phyloP scores from a whole-genome alignment of 768 basidiomycete genomes.

The Termitomyces sp. region DNA sequence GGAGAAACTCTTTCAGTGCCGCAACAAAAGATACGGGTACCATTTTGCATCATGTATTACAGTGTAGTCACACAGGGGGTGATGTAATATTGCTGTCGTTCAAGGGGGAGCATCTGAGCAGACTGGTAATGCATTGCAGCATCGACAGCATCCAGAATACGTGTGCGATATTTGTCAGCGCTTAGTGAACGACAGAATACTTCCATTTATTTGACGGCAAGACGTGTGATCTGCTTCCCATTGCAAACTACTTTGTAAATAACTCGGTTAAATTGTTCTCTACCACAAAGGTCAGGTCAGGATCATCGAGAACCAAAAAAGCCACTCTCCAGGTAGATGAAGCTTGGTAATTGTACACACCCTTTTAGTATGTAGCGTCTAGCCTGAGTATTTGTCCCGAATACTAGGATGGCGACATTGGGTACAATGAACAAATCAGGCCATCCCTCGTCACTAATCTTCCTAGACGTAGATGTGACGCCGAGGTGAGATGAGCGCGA shows the following conservation, averaged over 20 bases:
- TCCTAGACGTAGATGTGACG: background rate
- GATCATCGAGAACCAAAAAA: background rate
- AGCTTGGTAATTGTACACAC: no score
- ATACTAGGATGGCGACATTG: background rate
- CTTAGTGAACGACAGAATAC: no score
- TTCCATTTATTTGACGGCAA: no score
- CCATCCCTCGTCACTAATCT: background rate
- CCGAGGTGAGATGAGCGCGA: background rate
- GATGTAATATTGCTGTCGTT: no score
- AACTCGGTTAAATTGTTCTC: background rate
- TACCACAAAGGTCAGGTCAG: background rate
- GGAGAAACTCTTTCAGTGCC: background rate
- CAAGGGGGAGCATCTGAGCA: no score
- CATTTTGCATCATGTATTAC: no score
- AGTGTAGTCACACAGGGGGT: no score
- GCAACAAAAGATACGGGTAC: no score
- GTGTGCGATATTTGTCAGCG: no score
- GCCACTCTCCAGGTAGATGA: background rate
- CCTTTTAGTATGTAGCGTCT: background rate
- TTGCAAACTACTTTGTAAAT: background rate
- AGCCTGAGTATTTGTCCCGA: background rate
- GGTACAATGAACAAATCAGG: constrained; percentile 1
- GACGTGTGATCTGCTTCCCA: background rate
- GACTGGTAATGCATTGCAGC: no score
- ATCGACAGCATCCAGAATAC: background rate